Base-by-base conservation (phyloP, 2,329 filamentous ascomycete species). In the Lecanosticta acicola region DNA sequence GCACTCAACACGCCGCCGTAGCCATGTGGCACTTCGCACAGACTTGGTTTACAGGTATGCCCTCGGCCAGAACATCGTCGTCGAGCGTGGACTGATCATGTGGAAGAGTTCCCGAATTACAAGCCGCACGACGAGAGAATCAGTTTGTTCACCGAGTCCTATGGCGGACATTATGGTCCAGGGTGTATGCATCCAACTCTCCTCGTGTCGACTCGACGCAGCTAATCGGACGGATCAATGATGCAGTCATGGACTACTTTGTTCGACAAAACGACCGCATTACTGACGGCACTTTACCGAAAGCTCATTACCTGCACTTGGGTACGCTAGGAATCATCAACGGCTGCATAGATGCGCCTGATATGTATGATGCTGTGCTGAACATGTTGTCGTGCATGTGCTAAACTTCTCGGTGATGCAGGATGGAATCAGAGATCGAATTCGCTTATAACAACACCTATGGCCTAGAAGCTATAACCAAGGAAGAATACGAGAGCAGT, bases 121-220 rank as follows among this genome's bases (percentile, higher is more conserved):
- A 62, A 63, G 48, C 65, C 70, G 1, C 66, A 80, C 14, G 78
- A 78, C 3, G 59, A 63, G 44, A 54, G 56, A 4, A 72, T 87
- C 43, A 81, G 81, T 55, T 67, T 87, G 3, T 85, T 84, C 50
- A 75, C 81, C 1, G 82, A 87, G 62, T 83, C 80, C 57, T 87
- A 87, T 59, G 84, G 84, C 14, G 84, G 84, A 47, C 54, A 37
- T 19, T 44, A 40, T 19, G 38, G 19, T 9, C 38, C 38, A 4
- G 38, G 38, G 3, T 24, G 33, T 14, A 14, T 8, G n/a, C n/a
- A n/a, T n/a, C n/a, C n/a, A n/a, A n/a, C n/a, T n/a, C n/a, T n/a
- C n/a, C n/a, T n/a, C n/a, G n/a, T n/a, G n/a, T n/a, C n/a, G n/a
- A 47, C 40, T n/a, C n/a, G n/a, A n/a, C n/a, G n/a, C n/a, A n/a